Base-by-base conservation (phyloP, 331 rosid species). In the Rhamnella rubrinervis region DNA sequence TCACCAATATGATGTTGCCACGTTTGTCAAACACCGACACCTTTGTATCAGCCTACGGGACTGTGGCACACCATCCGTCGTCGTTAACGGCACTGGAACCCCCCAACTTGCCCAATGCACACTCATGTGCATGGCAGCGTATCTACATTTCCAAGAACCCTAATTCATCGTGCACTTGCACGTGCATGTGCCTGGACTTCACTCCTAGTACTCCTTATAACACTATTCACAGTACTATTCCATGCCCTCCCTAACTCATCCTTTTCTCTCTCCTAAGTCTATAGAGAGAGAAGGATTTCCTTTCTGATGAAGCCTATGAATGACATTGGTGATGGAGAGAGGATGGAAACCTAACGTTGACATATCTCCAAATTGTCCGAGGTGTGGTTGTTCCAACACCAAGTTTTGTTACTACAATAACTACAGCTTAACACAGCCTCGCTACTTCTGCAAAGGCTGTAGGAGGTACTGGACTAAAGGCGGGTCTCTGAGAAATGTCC, bases 381-480 rank as follows among this genome's bases (percentile, higher is more conserved):
- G 97, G 38, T 93, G 97, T 73, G 96, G 97, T 52, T 93, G 92
- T 59, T 88, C 92, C 68, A 86, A 84, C 86, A 90, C 98, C 19
- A 93, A 93, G 66, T 93, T 93, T 51, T 91, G 97, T 62, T 91
- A 91, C 79, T 85, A 91, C 91, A 91, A 91, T 56, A 91, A 91
- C 83, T 93, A 93, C 73, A 93, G 96, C 81, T 82, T 90, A 47
- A 88, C 98, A 16, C 97, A 93, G 60, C 98, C 98, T 6, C 72
- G 98, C 63, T 93, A 88, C 83, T 93, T 93, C 61, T 93, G 98
- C 84, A 93, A 88, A 58, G 89, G 91, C 15, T 93, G 96, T 61
- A 86, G 97, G 49, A 84, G 97, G 66, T 93, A 88, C 62, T 90
- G 97, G 97, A 93, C 98, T 18, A 93, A 88, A 82, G 98, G 98